Percentiles rank a stretch among this genome's conserved stretches.
Evolutionary conservation across 2,329 filamentous ascomycete species (phyloP).

Genomic region (Fusarium sp.): DNA sequence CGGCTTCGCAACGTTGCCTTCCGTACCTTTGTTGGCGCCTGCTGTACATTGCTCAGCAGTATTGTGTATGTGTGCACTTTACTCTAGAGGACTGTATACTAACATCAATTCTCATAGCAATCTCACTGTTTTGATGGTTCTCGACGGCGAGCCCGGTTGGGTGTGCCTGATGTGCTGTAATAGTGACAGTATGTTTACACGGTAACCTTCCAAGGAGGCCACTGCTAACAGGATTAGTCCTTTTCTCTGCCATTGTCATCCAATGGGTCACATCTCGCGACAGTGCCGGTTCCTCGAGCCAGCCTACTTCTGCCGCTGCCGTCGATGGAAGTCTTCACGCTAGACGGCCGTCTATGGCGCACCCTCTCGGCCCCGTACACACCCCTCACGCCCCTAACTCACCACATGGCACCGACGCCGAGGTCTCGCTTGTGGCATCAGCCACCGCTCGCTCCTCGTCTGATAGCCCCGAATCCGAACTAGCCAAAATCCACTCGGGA

Average conservation of each 20-base stretch:
- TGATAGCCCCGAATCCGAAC: slow-evolving; percentile 30
- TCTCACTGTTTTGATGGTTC: slow-evolving; percentile 63
- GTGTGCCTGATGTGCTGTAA: slow-evolving; percentile 72
- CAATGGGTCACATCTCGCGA: slow-evolving; percentile 65
- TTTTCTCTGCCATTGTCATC: slow-evolving; percentile 67
- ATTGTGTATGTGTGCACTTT: slow-evolving; percentile 56
- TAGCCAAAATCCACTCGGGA: slow-evolving; percentile 30
- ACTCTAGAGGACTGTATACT: neutral
- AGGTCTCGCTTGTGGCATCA: slow-evolving; percentile 40
- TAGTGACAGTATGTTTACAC: slow-evolving; percentile 59
- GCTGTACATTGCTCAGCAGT: slow-evolving; percentile 64
- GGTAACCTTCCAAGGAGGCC: neutral
- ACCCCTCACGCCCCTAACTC: slow-evolving; percentile 20
- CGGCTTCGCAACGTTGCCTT: slow-evolving; percentile 61
- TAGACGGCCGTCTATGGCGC: slow-evolving; percentile 17
- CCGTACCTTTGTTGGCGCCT: slow-evolving; percentile 66
- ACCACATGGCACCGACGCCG: slow-evolving; percentile 38
- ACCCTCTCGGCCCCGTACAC: slow-evolving; percentile 11
- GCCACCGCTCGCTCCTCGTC: slow-evolving; percentile 34
- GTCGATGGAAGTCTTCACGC: slow-evolving; percentile 21
- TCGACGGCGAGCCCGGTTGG: slow-evolving; percentile 69
- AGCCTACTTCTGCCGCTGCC: slow-evolving; percentile 17
- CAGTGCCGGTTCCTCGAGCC: slow-evolving; percentile 49
- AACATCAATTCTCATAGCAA: slow-evolving; percentile 53
- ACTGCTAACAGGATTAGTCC: slow-evolving; percentile 51